Conservation (phyloP, 352 stramenopile species). For the Pythium oligandrum region DNA sequence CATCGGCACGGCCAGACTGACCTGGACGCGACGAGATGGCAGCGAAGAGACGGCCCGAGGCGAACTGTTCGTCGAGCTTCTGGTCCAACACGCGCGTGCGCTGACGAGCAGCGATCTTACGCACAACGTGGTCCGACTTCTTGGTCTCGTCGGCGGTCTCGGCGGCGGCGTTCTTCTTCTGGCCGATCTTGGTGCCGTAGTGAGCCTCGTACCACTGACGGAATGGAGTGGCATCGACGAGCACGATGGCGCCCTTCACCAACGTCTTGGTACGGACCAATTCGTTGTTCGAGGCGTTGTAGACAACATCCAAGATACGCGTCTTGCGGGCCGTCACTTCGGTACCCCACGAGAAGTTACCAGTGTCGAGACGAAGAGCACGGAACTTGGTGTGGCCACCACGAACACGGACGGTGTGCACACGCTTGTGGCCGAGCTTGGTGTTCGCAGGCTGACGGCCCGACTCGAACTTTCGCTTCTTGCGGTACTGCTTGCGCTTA, state of each 20-base stretch:
- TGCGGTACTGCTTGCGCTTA: conserved; percentile 96
- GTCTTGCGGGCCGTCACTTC: conserved; percentile 98
- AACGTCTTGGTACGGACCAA: conserved; percentile 99
- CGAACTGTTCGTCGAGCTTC: conserved; percentile 97
- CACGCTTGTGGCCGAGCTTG: conserved; percentile 97
- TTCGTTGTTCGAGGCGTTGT: conserved; percentile 99
- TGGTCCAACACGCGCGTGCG: conserved; percentile 90
- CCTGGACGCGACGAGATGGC: conserved; percentile 97
- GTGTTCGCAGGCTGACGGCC: conserved; percentile 97
- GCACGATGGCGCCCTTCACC: conserved; percentile 98
- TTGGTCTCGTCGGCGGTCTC: conserved; percentile 85
- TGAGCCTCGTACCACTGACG: conserved; percentile 99
- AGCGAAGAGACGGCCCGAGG: conserved; percentile 94
- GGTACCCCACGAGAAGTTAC: conserved; percentile 99
- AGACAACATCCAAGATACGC: conserved; percentile 99
- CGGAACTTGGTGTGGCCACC: conserved; percentile 99
- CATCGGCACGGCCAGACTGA: conserved; percentile 97
- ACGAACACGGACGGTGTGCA: conserved; percentile 94
- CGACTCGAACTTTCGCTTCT: conserved; percentile 99
- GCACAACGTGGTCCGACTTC: conserved; percentile 91
- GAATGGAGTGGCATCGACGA: conserved; percentile 99
- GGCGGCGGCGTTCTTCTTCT: conserved; percentile 84
- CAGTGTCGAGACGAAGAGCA: conserved; percentile 96
- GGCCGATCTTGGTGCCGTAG: conserved; percentile 94
- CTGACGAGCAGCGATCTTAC: conserved; percentile 94